Evolutionary conservation across 371 early-diverging fungal species (phyloP).

Genomic region (Umbelopsis sp.): DNA sequence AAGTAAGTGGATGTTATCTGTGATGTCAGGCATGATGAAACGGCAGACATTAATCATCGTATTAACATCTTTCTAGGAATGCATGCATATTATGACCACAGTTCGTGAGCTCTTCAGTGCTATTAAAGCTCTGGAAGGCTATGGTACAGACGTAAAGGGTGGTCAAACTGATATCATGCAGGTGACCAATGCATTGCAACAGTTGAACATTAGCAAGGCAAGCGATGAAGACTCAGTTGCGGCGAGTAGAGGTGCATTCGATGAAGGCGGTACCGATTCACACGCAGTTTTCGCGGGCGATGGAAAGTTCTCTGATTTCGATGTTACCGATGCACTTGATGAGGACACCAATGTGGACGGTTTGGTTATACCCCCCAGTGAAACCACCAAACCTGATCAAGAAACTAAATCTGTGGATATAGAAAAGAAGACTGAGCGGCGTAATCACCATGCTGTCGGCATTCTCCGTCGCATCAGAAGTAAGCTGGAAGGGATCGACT

Average conservation of each 20-base stretch:
- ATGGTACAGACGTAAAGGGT: conserved; percentile 38
- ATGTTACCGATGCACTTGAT: background rate
- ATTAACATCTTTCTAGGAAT: background rate
- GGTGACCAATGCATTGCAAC: background rate
- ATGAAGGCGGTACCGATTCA: background rate
- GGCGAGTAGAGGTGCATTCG: background rate
- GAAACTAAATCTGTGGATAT: background rate
- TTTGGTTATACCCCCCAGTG: background rate
- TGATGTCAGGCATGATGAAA: background rate
- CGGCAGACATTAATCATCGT: background rate
- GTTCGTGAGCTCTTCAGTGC: conserved; percentile 32
- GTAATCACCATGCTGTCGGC: conserved; percentile 62
- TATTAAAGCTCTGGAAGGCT: conserved; percentile 42
- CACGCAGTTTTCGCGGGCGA: conserved; percentile 1
- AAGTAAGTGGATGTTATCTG: background rate
- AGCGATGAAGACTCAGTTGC: background rate
- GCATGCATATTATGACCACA: background rate
- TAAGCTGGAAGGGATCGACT: conserved; percentile 77
- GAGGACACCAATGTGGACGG: background rate
- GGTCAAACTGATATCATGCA: background rate
- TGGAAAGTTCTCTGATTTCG: background rate
- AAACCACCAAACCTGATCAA: background rate
- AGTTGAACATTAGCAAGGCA: background rate
- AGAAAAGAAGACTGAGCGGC: conserved; percentile 31
- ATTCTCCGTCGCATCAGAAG: conserved; percentile 64